Conservation (phyloP, 78 protist genomes). For the Bodo saltans region DNA sequence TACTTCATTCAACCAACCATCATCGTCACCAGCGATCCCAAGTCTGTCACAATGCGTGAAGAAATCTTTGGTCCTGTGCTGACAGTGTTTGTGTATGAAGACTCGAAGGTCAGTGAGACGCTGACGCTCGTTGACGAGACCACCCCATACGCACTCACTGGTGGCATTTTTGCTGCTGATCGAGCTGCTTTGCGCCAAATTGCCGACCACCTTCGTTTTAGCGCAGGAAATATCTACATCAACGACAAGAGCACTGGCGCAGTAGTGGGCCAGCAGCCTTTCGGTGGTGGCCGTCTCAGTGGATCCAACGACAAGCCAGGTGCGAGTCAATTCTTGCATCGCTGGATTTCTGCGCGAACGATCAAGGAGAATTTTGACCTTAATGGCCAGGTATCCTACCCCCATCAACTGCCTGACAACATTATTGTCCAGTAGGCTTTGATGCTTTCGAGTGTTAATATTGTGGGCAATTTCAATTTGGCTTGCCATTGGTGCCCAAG, state of each 20-base stretch:
- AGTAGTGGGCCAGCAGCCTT: slow-evolving; percentile 87
- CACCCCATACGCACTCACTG: slow-evolving; percentile 81
- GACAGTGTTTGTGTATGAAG: slow-evolving; percentile 76
- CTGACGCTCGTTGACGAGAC: slow-evolving; percentile 39
- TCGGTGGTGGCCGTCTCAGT: slow-evolving; percentile 52
- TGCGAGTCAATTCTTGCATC: slow-evolving; percentile 42
- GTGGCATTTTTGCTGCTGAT: slow-evolving; percentile 59
- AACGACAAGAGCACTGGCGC: slow-evolving; percentile 93
- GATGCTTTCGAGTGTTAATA: no score
- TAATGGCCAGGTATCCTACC: neutral
- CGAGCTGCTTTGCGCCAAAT: slow-evolving; percentile 29
- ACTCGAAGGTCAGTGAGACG: slow-evolving; percentile 18
- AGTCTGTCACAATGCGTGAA: slow-evolving; percentile 64
- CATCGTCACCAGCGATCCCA: slow-evolving; percentile 65
- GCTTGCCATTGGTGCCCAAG: no score
- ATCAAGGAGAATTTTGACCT: slow-evolving; percentile 75
- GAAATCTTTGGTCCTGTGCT: slow-evolving; percentile 94
- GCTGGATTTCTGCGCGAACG: slow-evolving; percentile 60
- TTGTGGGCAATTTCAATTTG: no score
- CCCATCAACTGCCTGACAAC: slow-evolving; percentile 9
- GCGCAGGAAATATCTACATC: slow-evolving; percentile 90
- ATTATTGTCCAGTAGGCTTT: neutral
- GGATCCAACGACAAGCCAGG: slow-evolving; percentile 97
- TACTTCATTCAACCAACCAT: slow-evolving; percentile 86
- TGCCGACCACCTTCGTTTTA: slow-evolving; percentile 39